These are phyloP conservation scores for Saussurea involucrata DNA, from an alignment of 129 eudicot species.

Conservation along the genomic window DNA sequence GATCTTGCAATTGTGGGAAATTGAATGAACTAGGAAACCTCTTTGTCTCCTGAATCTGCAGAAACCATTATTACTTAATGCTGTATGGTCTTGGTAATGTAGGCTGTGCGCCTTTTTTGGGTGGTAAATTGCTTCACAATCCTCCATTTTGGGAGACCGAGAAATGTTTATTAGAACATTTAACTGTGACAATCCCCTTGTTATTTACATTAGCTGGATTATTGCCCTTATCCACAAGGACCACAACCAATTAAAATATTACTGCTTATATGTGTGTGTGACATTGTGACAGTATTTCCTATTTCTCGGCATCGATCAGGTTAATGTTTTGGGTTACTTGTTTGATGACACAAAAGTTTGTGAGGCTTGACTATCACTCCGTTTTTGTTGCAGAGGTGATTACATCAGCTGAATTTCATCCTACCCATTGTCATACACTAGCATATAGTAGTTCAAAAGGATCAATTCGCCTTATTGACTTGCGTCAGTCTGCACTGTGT, in stretches of 20 bases:
- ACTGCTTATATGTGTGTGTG: background rate
- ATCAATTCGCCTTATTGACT: constrained; percentile 91
- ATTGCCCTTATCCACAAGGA: background rate
- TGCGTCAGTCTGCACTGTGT: constrained; percentile 94
- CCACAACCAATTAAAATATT: background rate
- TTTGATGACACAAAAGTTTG: constrained; percentile 7
- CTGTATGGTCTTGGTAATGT: background rate
- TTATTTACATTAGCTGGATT: background rate
- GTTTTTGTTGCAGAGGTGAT: constrained; percentile 76
- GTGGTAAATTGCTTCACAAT: background rate
- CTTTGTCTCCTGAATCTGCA: background rate
- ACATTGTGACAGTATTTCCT: background rate
- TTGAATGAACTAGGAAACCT: background rate
- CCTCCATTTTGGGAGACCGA: background rate
- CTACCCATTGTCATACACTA: constrained; percentile 82
- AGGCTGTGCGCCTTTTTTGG: background rate
- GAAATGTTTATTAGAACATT: background rate
- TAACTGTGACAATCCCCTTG: background rate
- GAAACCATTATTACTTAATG: background rate
- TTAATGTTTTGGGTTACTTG: background rate
- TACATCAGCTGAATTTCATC: constrained; percentile 97
- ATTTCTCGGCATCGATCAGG: background rate
- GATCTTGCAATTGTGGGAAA: background rate
- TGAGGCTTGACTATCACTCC: constrained; percentile 5
- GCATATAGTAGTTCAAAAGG: constrained; percentile 98